These are phyloP conservation scores for Saccharomyces hybrid DNA, from an alignment of 1,139 yeast species.

Conservation along the genomic window DNA sequence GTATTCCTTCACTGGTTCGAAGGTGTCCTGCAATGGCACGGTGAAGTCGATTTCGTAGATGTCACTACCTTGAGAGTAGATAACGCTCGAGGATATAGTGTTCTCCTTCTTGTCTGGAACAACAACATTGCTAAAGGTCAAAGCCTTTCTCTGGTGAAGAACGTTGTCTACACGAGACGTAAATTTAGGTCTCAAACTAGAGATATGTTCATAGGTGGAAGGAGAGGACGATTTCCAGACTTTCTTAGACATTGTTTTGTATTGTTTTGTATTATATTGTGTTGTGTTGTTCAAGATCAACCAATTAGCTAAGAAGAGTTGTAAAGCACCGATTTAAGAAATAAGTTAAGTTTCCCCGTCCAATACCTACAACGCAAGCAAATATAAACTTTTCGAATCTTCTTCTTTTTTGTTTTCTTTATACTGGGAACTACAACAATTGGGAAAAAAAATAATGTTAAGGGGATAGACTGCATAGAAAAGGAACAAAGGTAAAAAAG, in stretches of 20 bases:
- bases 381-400: not conserved
- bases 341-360: not conserved
- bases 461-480: not conserved
- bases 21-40: constrained; percentile 19
- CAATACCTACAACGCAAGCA: not conserved
- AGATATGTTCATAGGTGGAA: constrained; percentile 50
- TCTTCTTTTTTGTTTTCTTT: not conserved
- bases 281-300: not conserved
- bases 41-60: constrained; percentile 26
- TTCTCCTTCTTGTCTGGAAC: constrained; percentile 22
- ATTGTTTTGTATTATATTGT: not conserved
- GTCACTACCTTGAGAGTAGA: constrained; percentile 27
- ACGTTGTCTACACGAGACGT: constrained; percentile 17
- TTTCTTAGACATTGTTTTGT: constrained; percentile 31
- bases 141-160: constrained; percentile 11
- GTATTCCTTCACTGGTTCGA: constrained; percentile 16
- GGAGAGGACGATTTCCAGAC: constrained; percentile 95
- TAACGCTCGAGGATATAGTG: constrained; percentile 18
- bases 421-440: not conserved
- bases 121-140: constrained; percentile 23
- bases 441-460: not conserved
- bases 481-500: not conserved
- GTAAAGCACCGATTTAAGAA: too few relatives aligned
- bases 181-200: constrained; percentile 57
- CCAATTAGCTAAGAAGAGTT: not conserved